phyloP scores from a whole-genome alignment of 192 early-diverging fungal genomes.

The Polychytrium aggregatum region DNA sequence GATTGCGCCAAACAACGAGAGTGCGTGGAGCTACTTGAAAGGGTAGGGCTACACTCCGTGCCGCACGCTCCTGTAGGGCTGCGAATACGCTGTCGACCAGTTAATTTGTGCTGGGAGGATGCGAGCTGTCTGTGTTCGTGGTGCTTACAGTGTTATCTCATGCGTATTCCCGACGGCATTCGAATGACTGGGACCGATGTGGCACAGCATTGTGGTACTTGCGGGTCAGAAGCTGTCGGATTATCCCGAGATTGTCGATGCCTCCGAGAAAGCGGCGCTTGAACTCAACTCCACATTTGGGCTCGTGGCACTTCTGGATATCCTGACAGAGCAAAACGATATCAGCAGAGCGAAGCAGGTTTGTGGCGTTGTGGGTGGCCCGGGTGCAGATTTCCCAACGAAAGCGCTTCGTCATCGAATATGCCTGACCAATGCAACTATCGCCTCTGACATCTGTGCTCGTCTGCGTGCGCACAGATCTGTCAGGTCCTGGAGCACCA shows the following conservation, averaged over 20 bases:
- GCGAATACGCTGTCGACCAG: not conserved
- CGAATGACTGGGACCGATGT: constrained; percentile 4
- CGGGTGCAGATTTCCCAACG: not conserved
- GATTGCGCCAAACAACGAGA: constrained; percentile 80
- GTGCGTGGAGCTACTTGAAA: constrained; percentile 83
- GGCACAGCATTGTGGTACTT: not conserved
- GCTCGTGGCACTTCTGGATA: no score
- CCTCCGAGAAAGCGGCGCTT: no score
- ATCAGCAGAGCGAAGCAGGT: not conserved
- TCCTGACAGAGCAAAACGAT: no score
- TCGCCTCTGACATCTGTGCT: not conserved
- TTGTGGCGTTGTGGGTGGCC: constrained; percentile 5
- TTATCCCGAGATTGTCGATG: no score
- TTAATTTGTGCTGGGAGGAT: constrained; percentile 8
- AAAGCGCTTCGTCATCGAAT: not conserved
- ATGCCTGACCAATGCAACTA: not conserved
- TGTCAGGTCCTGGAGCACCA: constrained; percentile 42
- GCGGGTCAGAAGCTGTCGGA: no score
- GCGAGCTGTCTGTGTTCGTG: constrained; percentile 9
- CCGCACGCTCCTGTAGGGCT: not conserved
- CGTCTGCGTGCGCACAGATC: constrained; percentile 17
- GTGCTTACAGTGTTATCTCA: constrained; percentile 1
- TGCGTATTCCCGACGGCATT: not conserved
- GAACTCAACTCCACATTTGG: no score
- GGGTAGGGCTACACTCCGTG: constrained; percentile 36